These are phyloP conservation scores for Raphidocelis subcapitata DNA, from an alignment of 139 green algal species.

Conservation along the genomic window DNA sequence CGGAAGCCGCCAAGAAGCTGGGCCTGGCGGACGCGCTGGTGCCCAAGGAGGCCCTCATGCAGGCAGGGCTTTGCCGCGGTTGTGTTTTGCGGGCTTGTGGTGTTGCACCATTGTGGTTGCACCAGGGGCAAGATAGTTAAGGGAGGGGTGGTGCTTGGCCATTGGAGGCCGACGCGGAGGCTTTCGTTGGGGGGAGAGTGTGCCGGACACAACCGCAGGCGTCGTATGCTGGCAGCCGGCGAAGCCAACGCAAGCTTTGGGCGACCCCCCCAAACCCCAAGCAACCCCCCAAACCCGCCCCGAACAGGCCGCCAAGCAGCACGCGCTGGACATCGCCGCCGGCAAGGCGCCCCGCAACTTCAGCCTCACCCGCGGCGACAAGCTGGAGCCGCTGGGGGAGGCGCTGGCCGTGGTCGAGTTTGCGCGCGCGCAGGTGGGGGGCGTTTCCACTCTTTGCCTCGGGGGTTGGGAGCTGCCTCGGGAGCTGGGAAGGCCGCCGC, in stretches of 20 bases:
- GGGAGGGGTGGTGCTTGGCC: too few relatives aligned
- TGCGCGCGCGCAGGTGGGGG: slow-evolving; percentile 59
- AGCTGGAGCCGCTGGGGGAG: slow-evolving; percentile 74
- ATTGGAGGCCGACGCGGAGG: too few relatives aligned
- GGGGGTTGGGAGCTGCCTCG: too few relatives aligned
- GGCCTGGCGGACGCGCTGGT: slow-evolving; percentile 92
- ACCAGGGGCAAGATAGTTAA: too few relatives aligned
- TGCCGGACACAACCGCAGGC: too few relatives aligned
- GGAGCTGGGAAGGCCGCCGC: slow-evolving; percentile 22
- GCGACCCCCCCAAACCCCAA: too few relatives aligned
- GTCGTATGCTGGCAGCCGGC: too few relatives aligned
- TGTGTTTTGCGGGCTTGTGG: neutral
- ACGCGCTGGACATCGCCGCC: slow-evolving; percentile 86
- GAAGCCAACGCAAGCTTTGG: too few relatives aligned
- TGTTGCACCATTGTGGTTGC: slow-evolving; percentile 2
- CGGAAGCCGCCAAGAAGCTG: slow-evolving; percentile 59
- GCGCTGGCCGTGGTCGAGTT: slow-evolving; percentile 83
- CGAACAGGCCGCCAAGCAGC: slow-evolving; percentile 28
- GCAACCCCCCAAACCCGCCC: too few relatives aligned
- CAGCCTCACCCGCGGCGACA: slow-evolving; percentile 63
- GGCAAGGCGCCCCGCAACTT: slow-evolving; percentile 43
- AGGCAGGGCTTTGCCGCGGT: too few relatives aligned
- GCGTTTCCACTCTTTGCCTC: too few relatives aligned
- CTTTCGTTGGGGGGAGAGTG: too few relatives aligned
- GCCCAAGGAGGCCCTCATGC: slow-evolving; percentile 59